Percentiles rank a stretch among this genome's conserved stretches.
Conservation (phyloP, 2,329 filamentous ascomycete species). For the Calonectria multiphialidica region DNA sequence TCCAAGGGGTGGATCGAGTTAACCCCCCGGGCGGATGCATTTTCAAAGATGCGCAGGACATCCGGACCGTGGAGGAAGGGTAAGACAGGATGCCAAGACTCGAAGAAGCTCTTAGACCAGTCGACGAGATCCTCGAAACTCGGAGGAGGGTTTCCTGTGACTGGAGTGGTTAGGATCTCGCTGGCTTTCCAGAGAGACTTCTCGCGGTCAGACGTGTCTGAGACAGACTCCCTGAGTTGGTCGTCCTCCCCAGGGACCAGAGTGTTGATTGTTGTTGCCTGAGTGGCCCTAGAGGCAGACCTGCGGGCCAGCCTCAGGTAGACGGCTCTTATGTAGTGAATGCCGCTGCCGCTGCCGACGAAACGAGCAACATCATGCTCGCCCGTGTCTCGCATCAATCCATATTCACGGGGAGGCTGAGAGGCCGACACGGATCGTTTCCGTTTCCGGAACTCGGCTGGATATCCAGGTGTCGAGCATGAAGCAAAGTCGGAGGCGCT, state of each 20-base stretch:
- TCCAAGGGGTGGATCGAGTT: slow-evolving; percentile 49
- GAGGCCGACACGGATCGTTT: slow-evolving; percentile 44
- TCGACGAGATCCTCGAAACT: slow-evolving; percentile 61
- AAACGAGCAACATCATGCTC: slow-evolving; percentile 63
- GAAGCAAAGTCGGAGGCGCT: slow-evolving; percentile 44
- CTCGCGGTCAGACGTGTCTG: slow-evolving; percentile 22
- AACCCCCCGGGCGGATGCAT: slow-evolving; percentile 49
- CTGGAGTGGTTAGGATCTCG: slow-evolving; percentile 43
- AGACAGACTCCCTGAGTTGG: slow-evolving; percentile 50
- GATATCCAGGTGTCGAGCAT: slow-evolving; percentile 37
- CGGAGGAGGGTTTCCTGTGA: neutral
- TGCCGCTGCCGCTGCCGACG: slow-evolving; percentile 68
- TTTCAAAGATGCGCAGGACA: slow-evolving; percentile 60
- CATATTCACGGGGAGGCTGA: slow-evolving; percentile 47
- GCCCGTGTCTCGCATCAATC: slow-evolving; percentile 63
- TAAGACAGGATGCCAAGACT: slow-evolving; percentile 68
- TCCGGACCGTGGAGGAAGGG: slow-evolving; percentile 68
- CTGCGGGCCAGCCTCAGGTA: slow-evolving; percentile 58
- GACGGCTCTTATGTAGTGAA: slow-evolving; percentile 69
- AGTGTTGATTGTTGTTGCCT: slow-evolving; percentile 33
- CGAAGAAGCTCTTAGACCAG: slow-evolving; percentile 67
- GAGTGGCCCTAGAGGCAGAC: slow-evolving; percentile 36
- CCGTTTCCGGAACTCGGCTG: slow-evolving; percentile 42
- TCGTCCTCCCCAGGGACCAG: slow-evolving; percentile 70
- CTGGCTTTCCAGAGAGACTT: slow-evolving; percentile 50